Evolutionary conservation across 129 eudicot genomes (phyloP).

Genomic region (Calendula officinalis): DNA sequence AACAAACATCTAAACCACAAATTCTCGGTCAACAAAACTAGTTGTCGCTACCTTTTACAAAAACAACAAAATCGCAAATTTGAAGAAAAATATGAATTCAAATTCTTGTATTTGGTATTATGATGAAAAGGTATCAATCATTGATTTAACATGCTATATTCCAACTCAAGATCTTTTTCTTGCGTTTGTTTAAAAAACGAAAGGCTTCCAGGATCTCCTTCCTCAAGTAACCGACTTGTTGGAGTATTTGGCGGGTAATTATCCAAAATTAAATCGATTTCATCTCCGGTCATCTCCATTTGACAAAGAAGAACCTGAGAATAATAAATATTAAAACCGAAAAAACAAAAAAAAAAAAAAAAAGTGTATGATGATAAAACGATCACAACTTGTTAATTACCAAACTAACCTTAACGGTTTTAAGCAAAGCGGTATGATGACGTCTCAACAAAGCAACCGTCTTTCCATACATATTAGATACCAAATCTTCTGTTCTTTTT

Average conservation of each 20-base stretch:
- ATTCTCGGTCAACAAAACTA: constrained; percentile 22
- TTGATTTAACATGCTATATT: constrained; percentile 50
- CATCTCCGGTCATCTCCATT: constrained; percentile 77
- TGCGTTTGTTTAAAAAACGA: constrained; percentile 45
- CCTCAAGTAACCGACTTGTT: constrained; percentile 64
- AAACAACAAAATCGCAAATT: constrained; percentile 8
- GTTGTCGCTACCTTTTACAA: constrained; percentile 15
- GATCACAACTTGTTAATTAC: background rate
- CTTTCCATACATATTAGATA: constrained; percentile 62
- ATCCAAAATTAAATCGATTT: constrained; percentile 61
- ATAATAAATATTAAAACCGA: background rate
- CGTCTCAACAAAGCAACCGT: constrained; percentile 58
- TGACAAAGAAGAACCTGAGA: constrained; percentile 78
- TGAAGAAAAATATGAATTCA: background rate
- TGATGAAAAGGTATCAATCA: constrained; percentile 38
- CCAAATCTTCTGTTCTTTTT: constrained; percentile 68
- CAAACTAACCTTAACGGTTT: constrained; percentile 69
- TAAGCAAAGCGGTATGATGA: constrained; percentile 93
- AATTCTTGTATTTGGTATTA: background rate
- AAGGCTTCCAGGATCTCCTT: constrained; percentile 84
- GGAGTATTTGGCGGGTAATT: constrained; percentile 77
- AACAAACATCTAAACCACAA: constrained; percentile 22
- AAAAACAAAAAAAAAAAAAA: too few species aligned
- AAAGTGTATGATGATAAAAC: too few species aligned
- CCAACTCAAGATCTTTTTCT: constrained; percentile 42